These are phyloP conservation scores for Dovyalis caffra DNA, from an alignment of 345 rosid species.

Conservation along the genomic window DNA sequence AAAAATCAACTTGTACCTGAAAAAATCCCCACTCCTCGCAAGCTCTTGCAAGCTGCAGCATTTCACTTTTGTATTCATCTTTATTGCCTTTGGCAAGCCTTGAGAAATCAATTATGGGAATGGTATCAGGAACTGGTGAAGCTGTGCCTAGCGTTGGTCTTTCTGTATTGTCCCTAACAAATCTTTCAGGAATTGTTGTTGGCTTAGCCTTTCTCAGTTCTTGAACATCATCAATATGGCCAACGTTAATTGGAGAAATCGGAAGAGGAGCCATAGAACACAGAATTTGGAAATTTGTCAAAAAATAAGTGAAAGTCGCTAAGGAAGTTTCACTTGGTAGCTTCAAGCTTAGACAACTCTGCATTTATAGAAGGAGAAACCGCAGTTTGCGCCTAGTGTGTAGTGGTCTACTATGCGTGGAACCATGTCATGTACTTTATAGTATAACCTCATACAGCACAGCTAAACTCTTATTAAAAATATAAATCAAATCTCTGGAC, in stretches of 20 bases:
- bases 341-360: constrained; percentile 7
- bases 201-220: constrained; percentile 68
- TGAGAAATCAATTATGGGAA: constrained; percentile 74
- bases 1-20: constrained; percentile 46
- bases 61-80: constrained; percentile 39
- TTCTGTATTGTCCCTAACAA: constrained; percentile 57
- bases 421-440: constrained; percentile 15
- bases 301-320: background rate
- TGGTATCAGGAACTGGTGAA: constrained; percentile 25
- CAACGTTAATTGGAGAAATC: constrained; percentile 53
- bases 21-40: constrained; percentile 95
- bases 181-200: constrained; percentile 66
- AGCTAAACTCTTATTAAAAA: too few species aligned
- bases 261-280: constrained; percentile 67
- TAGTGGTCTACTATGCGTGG: background rate
- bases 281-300: constrained; percentile 1
- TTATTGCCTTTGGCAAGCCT: constrained; percentile 42
- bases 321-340: constrained; percentile 6
- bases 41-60: constrained; percentile 55
- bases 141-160: constrained; percentile 42
- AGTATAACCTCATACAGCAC: background rate
- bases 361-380: constrained; percentile 32
- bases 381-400: background rate
- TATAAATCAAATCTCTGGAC: too few species aligned
- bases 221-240: constrained; percentile 86